These are phyloP conservation scores for Athelia psychrophila DNA, from an alignment of 1,284 basidiomycete genomes.

Conservation along the genomic window DNA sequence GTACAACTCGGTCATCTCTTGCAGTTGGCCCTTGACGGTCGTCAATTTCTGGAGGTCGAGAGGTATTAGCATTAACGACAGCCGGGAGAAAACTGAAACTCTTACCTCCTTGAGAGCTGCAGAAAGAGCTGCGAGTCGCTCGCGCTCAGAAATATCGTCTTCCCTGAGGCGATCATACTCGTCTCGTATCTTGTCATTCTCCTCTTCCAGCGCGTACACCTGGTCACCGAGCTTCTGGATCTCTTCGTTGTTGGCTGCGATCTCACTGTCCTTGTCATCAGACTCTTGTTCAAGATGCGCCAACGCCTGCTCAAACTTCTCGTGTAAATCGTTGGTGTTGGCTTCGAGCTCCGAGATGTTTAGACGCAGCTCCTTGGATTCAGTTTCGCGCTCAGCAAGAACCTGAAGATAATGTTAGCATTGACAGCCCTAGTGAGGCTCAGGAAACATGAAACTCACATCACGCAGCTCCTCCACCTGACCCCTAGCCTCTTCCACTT, in stretches of 20 bases:
- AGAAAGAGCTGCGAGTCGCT: slow-evolving; percentile 69
- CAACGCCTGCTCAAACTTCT: slow-evolving; percentile 70
- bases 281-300: slow-evolving; percentile 71
- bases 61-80: neutral
- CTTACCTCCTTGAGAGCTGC: slow-evolving; percentile 78
- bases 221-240: slow-evolving; percentile 71
- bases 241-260: slow-evolving; percentile 69
- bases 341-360: slow-evolving; percentile 72
- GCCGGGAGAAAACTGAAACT: slow-evolving; percentile 2
- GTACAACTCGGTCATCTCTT: slow-evolving; percentile 59
- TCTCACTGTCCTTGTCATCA: slow-evolving; percentile 68
- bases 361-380: slow-evolving; percentile 70
- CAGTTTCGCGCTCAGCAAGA: slow-evolving; percentile 70
- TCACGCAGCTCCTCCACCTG: slow-evolving; percentile 77
- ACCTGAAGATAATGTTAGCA: slow-evolving; percentile 38
- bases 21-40: slow-evolving; percentile 56
- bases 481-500: slow-evolving; percentile 67
- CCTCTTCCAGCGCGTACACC: slow-evolving; percentile 53
- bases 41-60: slow-evolving; percentile 56
- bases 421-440: neutral
- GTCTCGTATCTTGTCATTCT: slow-evolving; percentile 51
- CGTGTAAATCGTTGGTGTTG: slow-evolving; percentile 64
- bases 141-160: slow-evolving; percentile 69
- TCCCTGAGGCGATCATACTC: slow-evolving; percentile 47
- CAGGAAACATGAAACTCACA: slow-evolving; percentile 36